Evolutionary conservation across 1,284 basidiomycete genomes (phyloP).

Genomic region (Boletus albobrunnescens): DNA sequence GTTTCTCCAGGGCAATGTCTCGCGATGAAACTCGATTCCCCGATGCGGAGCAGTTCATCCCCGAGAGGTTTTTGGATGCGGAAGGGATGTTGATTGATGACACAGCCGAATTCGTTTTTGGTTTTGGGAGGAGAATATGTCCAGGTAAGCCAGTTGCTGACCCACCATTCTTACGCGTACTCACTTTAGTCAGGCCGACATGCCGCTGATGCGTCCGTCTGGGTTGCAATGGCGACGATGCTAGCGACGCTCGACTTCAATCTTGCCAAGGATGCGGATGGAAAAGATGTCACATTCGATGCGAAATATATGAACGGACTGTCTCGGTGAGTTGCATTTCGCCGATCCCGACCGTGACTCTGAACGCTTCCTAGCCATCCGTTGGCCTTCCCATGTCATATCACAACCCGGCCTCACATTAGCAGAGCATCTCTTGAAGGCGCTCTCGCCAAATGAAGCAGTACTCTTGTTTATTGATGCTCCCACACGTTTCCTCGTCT

Average conservation of each 20-base stretch:
- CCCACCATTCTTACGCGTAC: background rate
- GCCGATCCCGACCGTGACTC: background rate
- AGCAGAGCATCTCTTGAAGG: conserved; percentile 8
- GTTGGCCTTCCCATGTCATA: conserved; percentile 15
- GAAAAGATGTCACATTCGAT: conserved; percentile 17
- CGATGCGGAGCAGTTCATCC: conserved; percentile 14
- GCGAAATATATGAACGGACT: conserved; percentile 8
- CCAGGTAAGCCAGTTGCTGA: conserved; percentile 10
- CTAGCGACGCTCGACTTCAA: conserved; percentile 25
- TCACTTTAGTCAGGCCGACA: conserved; percentile 14
- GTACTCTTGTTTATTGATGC: too few species aligned
- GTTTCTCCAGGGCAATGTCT: conserved; percentile 18
- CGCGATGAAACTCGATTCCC: conserved; percentile 16
- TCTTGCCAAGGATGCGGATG: conserved; percentile 16
- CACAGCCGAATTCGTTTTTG: conserved; percentile 12
- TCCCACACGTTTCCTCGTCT: too few species aligned
- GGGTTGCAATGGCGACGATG: conserved; percentile 24
- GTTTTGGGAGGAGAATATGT: conserved; percentile 21
- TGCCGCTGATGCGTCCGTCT: conserved; percentile 16
- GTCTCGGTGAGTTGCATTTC: conserved; percentile 10
- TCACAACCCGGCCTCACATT: conserved; percentile 14
- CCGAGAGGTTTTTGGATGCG: conserved; percentile 15
- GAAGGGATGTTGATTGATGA: conserved; percentile 15
- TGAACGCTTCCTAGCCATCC: conserved; percentile 8
- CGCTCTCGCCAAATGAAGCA: background rate